These are phyloP conservation scores for Staphylotrichum longicolle DNA, from an alignment of 495 filamentous ascomycete genomes.

Conservation along the genomic window DNA sequence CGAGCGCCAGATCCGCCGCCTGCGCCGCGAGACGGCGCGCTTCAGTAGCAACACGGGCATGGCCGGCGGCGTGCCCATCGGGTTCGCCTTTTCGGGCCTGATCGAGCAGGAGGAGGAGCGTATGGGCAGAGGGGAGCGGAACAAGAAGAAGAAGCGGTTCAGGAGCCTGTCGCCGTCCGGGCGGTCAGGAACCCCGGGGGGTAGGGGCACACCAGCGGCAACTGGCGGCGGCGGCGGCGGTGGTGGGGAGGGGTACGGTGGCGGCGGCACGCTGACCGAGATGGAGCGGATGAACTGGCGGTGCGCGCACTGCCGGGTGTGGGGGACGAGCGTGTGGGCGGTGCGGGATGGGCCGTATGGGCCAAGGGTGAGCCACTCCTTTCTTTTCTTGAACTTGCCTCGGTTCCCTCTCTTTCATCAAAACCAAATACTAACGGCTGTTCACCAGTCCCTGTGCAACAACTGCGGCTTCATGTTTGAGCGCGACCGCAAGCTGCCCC, in stretches of 20 bases:
- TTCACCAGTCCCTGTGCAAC: slow-evolving; percentile 76
- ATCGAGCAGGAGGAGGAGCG: slow-evolving; percentile 61
- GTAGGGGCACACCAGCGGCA: slow-evolving; percentile 68
- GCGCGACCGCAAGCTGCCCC: slow-evolving; percentile 77
- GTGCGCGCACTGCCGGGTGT: slow-evolving; percentile 84
- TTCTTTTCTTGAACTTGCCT: background rate
- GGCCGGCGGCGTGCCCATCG: slow-evolving; percentile 59
- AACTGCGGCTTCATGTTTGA: slow-evolving; percentile 91
- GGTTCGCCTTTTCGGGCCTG: slow-evolving; percentile 55
- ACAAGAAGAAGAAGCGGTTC: slow-evolving; percentile 91
- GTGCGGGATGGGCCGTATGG: slow-evolving; percentile 89
- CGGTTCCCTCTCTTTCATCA: background rate
- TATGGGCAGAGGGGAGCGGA: slow-evolving; percentile 83
- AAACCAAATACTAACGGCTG: slow-evolving; percentile 12
- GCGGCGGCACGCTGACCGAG: slow-evolving; percentile 68
- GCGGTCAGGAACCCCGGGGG: slow-evolving; percentile 64
- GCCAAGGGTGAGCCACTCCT: slow-evolving; percentile 61
- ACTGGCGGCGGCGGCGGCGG: slow-evolving; percentile 48
- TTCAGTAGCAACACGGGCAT: slow-evolving; percentile 84
- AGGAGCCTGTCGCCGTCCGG: slow-evolving; percentile 77
- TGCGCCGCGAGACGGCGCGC: slow-evolving; percentile 86
- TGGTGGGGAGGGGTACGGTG: slow-evolving; percentile 55
- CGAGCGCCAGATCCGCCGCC: slow-evolving; percentile 80
- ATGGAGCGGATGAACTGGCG: slow-evolving; percentile 83
- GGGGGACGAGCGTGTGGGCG: slow-evolving; percentile 89